These are phyloP conservation scores for Raffaelea deltoideospora DNA, from an alignment of 2,329 filamentous ascomycete genomes.

Conservation along the genomic window DNA sequence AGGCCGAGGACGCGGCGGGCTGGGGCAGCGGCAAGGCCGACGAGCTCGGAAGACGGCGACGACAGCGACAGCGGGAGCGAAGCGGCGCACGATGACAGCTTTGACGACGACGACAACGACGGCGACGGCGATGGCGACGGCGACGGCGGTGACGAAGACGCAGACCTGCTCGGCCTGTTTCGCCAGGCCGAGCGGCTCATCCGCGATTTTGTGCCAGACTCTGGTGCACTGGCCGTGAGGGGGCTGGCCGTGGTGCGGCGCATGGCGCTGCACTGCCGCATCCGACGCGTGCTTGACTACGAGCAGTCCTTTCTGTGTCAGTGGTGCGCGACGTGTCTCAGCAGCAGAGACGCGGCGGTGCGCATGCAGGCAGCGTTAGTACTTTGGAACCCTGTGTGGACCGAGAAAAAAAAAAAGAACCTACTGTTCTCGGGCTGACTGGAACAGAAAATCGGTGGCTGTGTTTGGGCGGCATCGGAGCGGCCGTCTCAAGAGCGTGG, in stretches of 20 bases:
- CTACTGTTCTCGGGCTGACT: no score
- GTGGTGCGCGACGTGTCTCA: slow-evolving; percentile 6
- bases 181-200: no score
- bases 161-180: not conserved
- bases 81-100: not conserved
- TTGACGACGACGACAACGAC: not conserved
- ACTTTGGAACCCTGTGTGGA: not conserved
- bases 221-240: no score
- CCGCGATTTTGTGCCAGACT: not conserved
- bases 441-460: slow-evolving; percentile 5
- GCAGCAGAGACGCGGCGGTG: slow-evolving; percentile 6
- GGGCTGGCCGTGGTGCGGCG: slow-evolving; percentile 4
- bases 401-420: no score
- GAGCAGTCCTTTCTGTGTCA: slow-evolving; percentile 5
- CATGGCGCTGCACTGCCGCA: slow-evolving; percentile 4
- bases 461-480: slow-evolving; percentile 2
- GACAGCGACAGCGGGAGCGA: not conserved
- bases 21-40: not conserved
- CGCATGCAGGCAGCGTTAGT: slow-evolving; percentile 8
- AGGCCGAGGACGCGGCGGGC: no score
- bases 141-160: not conserved
- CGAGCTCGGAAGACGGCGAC: not conserved
- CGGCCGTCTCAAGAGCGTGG: not conserved
- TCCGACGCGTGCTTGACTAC: slow-evolving; percentile 5
- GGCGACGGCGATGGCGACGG: no score